Conservation (phyloP, 305 asterid species). For the Fraxinus velutina region DNA sequence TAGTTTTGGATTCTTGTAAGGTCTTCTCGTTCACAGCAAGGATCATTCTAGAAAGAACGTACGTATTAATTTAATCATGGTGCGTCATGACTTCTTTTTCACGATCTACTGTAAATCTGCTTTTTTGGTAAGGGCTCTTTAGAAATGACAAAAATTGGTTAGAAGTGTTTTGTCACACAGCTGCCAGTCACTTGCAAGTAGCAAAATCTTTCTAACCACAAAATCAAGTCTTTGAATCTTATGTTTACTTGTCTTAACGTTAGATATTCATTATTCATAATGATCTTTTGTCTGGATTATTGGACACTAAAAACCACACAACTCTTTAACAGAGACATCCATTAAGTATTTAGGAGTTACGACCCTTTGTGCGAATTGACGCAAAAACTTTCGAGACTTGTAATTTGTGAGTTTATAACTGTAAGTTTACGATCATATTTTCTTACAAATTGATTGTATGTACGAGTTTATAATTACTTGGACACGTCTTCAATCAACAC, state of each 20-base stretch:
- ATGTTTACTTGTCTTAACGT: background rate
- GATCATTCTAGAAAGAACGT: background rate
- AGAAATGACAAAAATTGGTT: background rate
- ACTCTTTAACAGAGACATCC: background rate
- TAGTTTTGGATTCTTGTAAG: background rate
- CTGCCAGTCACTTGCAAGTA: background rate
- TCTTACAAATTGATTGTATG: background rate
- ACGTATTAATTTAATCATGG: background rate
- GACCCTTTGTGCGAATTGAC: background rate
- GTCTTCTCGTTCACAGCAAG: background rate
- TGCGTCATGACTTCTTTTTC: background rate
- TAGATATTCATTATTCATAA: background rate
- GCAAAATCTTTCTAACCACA: background rate
- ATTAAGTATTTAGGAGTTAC: background rate
- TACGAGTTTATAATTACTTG: background rate
- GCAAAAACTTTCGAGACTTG: background rate
- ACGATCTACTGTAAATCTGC: background rate
- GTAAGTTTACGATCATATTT: background rate
- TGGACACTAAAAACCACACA: background rate
- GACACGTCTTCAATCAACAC: too few relatives aligned
- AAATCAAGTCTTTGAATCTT: background rate
- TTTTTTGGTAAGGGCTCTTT: background rate
- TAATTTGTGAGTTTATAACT: background rate
- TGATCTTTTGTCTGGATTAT: background rate
- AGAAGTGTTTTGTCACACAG: background rate